phyloP scores from a whole-genome alignment of 129 eudicot genomes.

The Daucus carota region DNA sequence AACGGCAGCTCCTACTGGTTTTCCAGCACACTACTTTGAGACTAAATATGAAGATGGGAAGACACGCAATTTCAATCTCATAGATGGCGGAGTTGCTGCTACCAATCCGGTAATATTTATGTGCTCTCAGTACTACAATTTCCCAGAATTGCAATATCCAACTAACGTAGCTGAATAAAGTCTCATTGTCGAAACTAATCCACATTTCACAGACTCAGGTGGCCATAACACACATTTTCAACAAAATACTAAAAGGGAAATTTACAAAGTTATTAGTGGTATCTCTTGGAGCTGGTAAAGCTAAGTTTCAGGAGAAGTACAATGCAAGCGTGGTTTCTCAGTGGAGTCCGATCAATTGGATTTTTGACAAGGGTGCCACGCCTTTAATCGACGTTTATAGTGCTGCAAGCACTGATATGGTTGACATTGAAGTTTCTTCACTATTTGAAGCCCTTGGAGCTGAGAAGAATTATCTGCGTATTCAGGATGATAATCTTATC shows the following conservation, averaged over 20 bases:
- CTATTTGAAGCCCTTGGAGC: conserved; percentile 40
- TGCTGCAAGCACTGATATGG: conserved; percentile 69
- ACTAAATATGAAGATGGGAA: conserved; percentile 21
- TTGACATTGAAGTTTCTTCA: conserved; percentile 64
- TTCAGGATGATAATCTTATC: conserved; percentile 55
- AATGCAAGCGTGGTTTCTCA: conserved; percentile 36
- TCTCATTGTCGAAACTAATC: no score
- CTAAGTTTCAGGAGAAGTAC: conserved; percentile 31
- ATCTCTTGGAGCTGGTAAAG: conserved; percentile 60
- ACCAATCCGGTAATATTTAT: conserved; percentile 33
- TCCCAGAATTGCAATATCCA: background rate
- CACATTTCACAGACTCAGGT: conserved; percentile 52
- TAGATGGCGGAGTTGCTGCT: conserved; percentile 50
- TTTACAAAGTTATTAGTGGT: conserved; percentile 47
- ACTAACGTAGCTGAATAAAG: background rate
- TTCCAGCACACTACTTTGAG: conserved; percentile 40
- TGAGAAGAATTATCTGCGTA: conserved; percentile 61
- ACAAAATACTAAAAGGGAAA: conserved; percentile 42
- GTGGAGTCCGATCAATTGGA: conserved; percentile 67
- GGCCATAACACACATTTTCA: conserved; percentile 56
- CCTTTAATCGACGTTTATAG: conserved; percentile 40
- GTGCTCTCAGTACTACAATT: background rate
- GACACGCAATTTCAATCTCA: conserved; percentile 21
- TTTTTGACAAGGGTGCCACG: conserved; percentile 37
- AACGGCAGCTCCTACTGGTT: conserved; percentile 36